Conservation (phyloP, 805 yeast species). For the Kregervanrija delftensis region DNA sequence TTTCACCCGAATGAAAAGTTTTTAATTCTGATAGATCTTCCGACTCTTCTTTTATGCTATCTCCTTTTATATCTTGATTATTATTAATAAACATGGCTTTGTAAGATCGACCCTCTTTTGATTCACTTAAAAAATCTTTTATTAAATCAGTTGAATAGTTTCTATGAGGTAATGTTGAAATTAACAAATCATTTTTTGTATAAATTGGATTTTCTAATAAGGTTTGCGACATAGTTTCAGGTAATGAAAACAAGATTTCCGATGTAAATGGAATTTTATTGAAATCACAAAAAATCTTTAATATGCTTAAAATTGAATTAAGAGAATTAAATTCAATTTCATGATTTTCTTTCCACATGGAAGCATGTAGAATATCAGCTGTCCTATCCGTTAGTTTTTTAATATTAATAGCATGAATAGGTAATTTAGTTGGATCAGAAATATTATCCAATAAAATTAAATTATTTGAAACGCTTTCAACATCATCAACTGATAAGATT, state of each 20-base stretch:
- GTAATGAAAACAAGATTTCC: constrained; percentile 24
- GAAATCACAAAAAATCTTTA: constrained; percentile 27
- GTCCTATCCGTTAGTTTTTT: constrained; percentile 61
- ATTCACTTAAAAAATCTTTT: constrained; percentile 9
- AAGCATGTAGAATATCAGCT: constrained; percentile 62
- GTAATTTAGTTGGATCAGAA: constrained; percentile 17
- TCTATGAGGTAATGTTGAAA: constrained; percentile 18
- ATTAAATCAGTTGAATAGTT: constrained; percentile 13
- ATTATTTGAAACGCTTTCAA: constrained; percentile 25
- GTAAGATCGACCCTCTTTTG: constrained; percentile 8
- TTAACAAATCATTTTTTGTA: constrained; percentile 17
- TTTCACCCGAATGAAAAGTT: constrained; percentile 17
- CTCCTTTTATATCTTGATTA: constrained; percentile 12
- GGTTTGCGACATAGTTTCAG: constrained; percentile 20
- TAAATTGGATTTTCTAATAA: constrained; percentile 15
- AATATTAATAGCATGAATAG: constrained; percentile 46
- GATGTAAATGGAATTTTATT: constrained; percentile 25
- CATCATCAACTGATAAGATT: constrained; percentile 20
- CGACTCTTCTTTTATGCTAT: neutral
- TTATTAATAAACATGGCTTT: constrained; percentile 24
- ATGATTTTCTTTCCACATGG: constrained; percentile 27
- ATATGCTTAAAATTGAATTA: constrained; percentile 30
- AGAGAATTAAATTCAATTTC: constrained; percentile 23
- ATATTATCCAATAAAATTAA: constrained; percentile 24
- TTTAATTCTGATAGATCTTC: neutral